Base-by-base conservation (phyloP, 345 rosid genomes). In the Pugionium cornutum region DNA sequence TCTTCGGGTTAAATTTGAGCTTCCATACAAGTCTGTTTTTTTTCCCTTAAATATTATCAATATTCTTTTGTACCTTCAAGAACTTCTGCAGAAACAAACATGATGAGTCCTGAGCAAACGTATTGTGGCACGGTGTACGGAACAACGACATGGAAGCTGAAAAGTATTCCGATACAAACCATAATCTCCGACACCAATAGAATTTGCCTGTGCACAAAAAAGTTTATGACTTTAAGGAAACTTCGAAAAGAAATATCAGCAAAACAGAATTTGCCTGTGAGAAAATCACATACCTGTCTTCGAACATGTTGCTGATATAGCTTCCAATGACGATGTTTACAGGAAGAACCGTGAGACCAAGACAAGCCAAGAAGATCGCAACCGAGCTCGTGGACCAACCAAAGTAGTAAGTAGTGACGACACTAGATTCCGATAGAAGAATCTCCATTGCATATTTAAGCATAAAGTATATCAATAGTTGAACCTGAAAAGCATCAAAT, bases 301-400 rank as follows among this genome's bases (percentile, higher is more conserved):
- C 97, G 51, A 90, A 94, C 92, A 94, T 90, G 80, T 94, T 94
- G 81, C 95, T 88, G 18, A 94, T 84, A 77, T 90, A 94, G 83
- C 88, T 86, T 67, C 99, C 99, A 30, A 94, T 86, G 31, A 85
- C 18, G 30, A 90, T 75, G 81, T 94, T 94, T 9, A 94, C 92
- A 0, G 99, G 99, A 69, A 94, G 96, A 77, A 94, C 99, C 0
- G 97, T 94, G 31, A 94, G 80, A 77, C 99, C 99, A 8, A 94
- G 82, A 72, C 91, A 85, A 0, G 91, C 91, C 28, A 94, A 86
- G 68, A 94, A 94, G 52, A 88, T 76, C 3, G 99, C 90, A 59
- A 94, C 97, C 2, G 82, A 27, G 63, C 89, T 76, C 6, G 97
- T 90, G 9, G 89, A 79, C 97, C 99, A 94, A 33, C 76, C 49